Evolutionary conservation across 2,329 filamentous ascomycete species (phyloP), one percentile per base, ranked within the genome.

Genomic region (Aspergillus caelatus): DNA sequence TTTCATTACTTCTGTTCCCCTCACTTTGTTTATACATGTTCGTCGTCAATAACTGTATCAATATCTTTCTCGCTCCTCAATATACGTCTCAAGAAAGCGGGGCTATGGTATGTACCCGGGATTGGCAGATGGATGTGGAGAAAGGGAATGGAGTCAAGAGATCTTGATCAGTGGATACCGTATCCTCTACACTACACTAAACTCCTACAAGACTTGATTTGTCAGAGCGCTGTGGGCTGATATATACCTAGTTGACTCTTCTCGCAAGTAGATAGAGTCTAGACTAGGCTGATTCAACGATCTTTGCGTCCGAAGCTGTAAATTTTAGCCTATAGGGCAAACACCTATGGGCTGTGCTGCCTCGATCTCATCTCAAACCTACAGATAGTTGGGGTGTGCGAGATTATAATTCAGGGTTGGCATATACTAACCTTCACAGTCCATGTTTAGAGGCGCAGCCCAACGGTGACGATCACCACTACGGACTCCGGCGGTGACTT

Each of bases 121-220:
- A 39, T 55, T 55, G 52, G 52, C n/a, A 55, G 52, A 39, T 26
- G 11, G 34, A 55, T 34, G 34, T 36, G 52, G 52, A 39, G 48
- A 23, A 55, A 32, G 30, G 32, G 19, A 32, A 39, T 39, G 52
- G 52, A 39, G 52, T 39, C 34, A 23, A 11, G 14, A 36, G 52
- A 55, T 26, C 30, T 55, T 55, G 52, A 41, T 39, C 34, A 8
- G 52, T 55, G 48, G 52, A 55, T 39, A 54, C 39, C 10, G 16
- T 41, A 36, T 16, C 30, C 30, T n/a, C 11, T 36, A 54, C 52
- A 54, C 30, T 54, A 53, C 14, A 34, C 4, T 34, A 23, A 6
- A 54, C 21, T 2, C 30, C 30, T 21, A 39, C 7, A 14, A 16
- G 9, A 54, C 34, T 32, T 23, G 32, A 34, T 36, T 54, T 54